Conservation (phyloP, 208 protist genomes). For the Leishmania major region DNA sequence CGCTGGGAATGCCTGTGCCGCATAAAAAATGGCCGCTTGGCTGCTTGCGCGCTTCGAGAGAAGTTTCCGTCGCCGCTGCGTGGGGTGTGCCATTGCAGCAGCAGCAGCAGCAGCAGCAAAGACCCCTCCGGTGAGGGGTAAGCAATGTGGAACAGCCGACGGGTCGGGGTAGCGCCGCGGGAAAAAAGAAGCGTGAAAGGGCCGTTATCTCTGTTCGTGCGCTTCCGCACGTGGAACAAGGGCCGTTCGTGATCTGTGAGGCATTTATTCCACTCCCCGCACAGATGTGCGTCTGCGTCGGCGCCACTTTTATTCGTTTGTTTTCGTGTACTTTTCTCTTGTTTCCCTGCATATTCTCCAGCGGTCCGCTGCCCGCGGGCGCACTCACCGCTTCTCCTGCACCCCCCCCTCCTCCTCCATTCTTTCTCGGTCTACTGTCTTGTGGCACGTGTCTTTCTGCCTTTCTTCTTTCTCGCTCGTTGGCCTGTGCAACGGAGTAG, state of each 20-base stretch:
- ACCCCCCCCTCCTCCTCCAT: neutral
- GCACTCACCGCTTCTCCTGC: neutral
- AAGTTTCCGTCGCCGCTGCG: neutral
- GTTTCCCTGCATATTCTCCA: neutral
- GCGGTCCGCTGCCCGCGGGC: neutral
- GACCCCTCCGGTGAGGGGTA: neutral
- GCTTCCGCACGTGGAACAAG: neutral
- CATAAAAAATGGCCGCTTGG: neutral
- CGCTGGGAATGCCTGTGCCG: neutral
- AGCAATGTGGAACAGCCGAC: neutral
- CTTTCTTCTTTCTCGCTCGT: neutral
- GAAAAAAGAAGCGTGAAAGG: neutral
- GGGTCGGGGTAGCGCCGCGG: neutral
- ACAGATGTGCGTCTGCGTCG: neutral
- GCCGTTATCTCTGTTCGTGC: neutral
- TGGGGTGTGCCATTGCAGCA: neutral
- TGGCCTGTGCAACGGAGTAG: neutral
- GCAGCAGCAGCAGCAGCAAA: neutral
- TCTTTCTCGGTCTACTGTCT: neutral
- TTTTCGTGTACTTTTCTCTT: conserved; percentile 2
- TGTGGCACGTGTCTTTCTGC: neutral
- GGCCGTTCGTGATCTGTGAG: neutral
- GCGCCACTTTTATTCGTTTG: neutral
- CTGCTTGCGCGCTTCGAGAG: neutral
- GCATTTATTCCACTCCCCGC: neutral